These are phyloP conservation scores for Metschnikowia borealis DNA, from an alignment of 805 yeast species.

Conservation along the genomic window DNA sequence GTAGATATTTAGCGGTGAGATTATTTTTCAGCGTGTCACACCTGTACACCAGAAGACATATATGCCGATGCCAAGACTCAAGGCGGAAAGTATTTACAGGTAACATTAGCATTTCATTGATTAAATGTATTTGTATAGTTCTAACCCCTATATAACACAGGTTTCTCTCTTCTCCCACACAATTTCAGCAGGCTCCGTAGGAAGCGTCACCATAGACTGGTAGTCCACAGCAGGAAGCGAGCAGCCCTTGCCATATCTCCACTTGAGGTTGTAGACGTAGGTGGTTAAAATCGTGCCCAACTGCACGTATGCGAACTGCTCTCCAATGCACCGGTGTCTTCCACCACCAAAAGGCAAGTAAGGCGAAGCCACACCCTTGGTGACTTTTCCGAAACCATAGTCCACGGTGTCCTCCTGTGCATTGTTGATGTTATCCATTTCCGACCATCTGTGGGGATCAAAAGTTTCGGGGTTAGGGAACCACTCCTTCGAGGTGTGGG, in stretches of 20 bases:
- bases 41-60: conserved; percentile 1
- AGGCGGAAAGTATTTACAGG: too few species aligned
- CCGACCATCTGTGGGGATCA: conserved; percentile 84
- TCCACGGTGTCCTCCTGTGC: conserved; percentile 52
- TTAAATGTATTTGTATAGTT: background rate
- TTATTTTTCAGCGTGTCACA: conserved; percentile 1
- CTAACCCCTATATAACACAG: conserved; percentile 23
- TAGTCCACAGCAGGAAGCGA: conserved; percentile 67
- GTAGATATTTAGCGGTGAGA: conserved; percentile 23
- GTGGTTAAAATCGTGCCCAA: conserved; percentile 79
- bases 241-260: conserved; percentile 50
- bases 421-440: conserved; percentile 31
- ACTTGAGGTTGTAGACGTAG: conserved; percentile 69
- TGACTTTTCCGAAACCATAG: conserved; percentile 94
- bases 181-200: conserved; percentile 69
- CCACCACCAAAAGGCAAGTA: conserved; percentile 99
- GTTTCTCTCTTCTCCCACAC: conserved; percentile 63
- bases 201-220: conserved; percentile 90
- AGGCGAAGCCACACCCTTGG: conserved; percentile 94
- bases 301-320: conserved; percentile 94
- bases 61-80: too few species aligned
- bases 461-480: conserved; percentile 73
- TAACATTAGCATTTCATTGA: too few species aligned
- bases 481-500: conserved; percentile 69
- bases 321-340: conserved; percentile 98